A percentile compares a stretch with the other conserved stretches of the same genome.
These are phyloP conservation scores for Trametes sanguinea DNA, from an alignment of 768 basidiomycete species.

Conservation along the genomic window DNA sequence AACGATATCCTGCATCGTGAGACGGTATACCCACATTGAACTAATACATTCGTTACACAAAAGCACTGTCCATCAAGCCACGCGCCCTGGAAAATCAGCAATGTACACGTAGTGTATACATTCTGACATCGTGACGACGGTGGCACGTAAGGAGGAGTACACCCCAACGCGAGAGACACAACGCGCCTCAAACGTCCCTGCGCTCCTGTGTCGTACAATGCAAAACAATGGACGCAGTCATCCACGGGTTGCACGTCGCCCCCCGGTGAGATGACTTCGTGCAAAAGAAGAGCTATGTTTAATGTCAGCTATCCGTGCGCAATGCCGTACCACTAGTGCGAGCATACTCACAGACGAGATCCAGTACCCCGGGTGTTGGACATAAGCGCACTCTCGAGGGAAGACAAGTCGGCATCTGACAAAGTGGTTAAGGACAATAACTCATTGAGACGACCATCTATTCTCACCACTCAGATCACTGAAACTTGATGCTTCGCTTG, in stretches of 20 bases:
- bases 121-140: no score
- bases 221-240: neutral
- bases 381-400: slow-evolving; percentile 75
- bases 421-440: neutral
- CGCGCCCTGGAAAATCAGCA: no score
- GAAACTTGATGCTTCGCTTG: slow-evolving; percentile 79
- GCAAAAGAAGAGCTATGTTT: slow-evolving; percentile 27
- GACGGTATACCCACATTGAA: no score
- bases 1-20: no score
- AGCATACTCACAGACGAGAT: slow-evolving; percentile 65
- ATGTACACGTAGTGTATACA: no score
- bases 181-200: no score
- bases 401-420: slow-evolving; percentile 73
- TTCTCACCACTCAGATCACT: slow-evolving; percentile 81
- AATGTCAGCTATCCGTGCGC: neutral
- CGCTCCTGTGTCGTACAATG: no score
- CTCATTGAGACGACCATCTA: neutral
- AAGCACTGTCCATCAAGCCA: no score
- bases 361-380: slow-evolving; percentile 70
- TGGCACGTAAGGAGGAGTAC: no score
- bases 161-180: no score
- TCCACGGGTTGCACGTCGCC: slow-evolving; percentile 15
- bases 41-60: no score
- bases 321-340: neutral
- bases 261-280: slow-evolving; percentile 24